Base-by-base conservation (phyloP, 2,329 filamentous ascomycete genomes). In the Cladosporium sp. region DNA sequence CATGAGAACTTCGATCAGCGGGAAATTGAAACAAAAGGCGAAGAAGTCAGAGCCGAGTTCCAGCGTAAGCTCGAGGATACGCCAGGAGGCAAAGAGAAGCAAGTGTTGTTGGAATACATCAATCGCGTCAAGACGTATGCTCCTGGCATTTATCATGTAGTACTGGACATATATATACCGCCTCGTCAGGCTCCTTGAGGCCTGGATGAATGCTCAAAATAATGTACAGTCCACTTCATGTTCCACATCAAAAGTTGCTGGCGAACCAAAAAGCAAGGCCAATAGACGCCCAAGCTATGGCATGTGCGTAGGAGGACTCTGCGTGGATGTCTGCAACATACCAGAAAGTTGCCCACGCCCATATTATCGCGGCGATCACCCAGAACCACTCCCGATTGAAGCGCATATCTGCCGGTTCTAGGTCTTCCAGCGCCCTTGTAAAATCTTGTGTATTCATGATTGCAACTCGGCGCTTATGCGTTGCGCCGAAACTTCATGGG, bases 401-500 rank as follows among this genome's bases (percentile, higher is more conserved):
- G 15, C 53, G 36, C 32, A 60, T 3, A 4, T 54, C 36, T 22
- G 44, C 42, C 8, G 39, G 32, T 3, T 50, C 24, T 13, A 58
- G 50, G 5, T 24, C 32, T 29, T 51, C 53, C 20, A 54, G 47
- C 17, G 38, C 24, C 20, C 45, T 48, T 37, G 15, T 41, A 34
- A 39, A 39, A 27, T 50, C 48, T 18, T 44, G 20, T 11, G 15
- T 20, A 38, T 43, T 34, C 48, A 40, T 49, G 17, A 11, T n/a
- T 11, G 7, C 41, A 13, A 12, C 19, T 3, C 20, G 17, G 27
- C 24, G 30, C 36, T 43, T 43, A 47, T 57, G 53, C 60, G 58
- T 65, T 67, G 63, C 78, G 79, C 63, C 83, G 80, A 70, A 96
- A 99, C 74, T 95, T 96, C 58, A 74, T 68, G 0, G 93, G 93